Evolutionary conservation across 202 grass and related monocot genomes (phyloP), one percentile per base, ranked within the genome.

Genomic region (Dendrocalamus latiflorus): DNA sequence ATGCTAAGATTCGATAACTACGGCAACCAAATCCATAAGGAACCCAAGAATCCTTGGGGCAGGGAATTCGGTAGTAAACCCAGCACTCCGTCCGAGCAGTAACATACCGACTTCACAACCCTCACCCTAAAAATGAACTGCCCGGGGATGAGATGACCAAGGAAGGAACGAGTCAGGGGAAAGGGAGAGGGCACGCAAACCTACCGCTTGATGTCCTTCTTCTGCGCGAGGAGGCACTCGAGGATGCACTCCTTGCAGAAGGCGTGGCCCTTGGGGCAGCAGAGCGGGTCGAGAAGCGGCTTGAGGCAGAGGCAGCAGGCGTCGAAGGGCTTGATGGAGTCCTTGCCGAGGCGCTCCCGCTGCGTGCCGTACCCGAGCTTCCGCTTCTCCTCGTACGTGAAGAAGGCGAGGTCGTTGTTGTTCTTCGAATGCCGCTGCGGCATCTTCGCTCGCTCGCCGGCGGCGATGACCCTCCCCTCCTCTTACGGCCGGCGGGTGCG

Each of bases 311-410:
- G 93, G 84, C 91, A 96, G 86, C 96, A 99, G 12, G 96, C 89
- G 84, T 99, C 93, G 73, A 99, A 99, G 83, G 96, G 96, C 84
- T 99, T 99, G 96, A 99, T 94, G 22, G 96, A 99, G 80, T 99
- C 96, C 89, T 91, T 99, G 4, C 96, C 96, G 11, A 99, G 90
- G 33, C 96, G 96, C 87, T 99, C 93, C 89, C 93, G 91, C 84
- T 99, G 96, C 80, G 96, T 99, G 56, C 96, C 96, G 86, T 94
- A 99, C 77, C 96, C 96, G 68, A 99, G 93, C 86, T 99, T 99
- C 70, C 96, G 84, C 93, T 99, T 99, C 91, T 99, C 96, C 88
- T 99, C 96, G 93, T 99, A 99, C 20, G 96, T 99, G 86, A 99
- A 99, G 91, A 93, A 99, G 56, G 96, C 96, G 48, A 99, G 93